Base-by-base conservation (phyloP, 768 basidiomycete genomes). In the Zangia roseola region DNA sequence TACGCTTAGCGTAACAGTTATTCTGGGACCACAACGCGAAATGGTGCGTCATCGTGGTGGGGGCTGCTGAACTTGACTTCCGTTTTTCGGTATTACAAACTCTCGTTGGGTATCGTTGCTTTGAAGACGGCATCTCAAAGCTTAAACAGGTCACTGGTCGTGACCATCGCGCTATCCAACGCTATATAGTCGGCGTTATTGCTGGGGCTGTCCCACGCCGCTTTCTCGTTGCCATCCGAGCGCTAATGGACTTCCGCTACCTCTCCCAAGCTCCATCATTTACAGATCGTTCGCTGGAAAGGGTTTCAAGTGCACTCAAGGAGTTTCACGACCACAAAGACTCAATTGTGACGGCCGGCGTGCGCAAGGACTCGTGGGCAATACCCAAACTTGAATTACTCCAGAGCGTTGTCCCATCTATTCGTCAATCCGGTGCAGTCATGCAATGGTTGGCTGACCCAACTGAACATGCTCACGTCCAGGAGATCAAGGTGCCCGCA, bases 201-300 rank as follows among this genome's bases (percentile, higher is more conserved):
- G 39, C 8, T 5, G 23, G 39, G 5, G 20, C 12, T 0, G 17
- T 21, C 7, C 20, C 19, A 10, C 14, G 20, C 3, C 17, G 13
- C 1, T 20, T 46, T 4, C n/a, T 46, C 6, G 2, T 13, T 1
- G 45, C 45, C 10, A n/a, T 47, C 65, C 61, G 64, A 2, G 69
- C 61, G 0, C 17, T 74, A 0, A 53, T 77, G 1, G 72, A 77
- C 50, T 77, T 76, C n/a, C n/a, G n/a, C n/a, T n/a, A n/a, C n/a
- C n/a, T n/a, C n/a, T n/a, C n/a, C n/a, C n/a, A n/a, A n/a, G 70
- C 69, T 50, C 61, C 63, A 0, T 14, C 58, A 4, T 75, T 75
- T 43, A 56, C 64, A 1, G 50, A 54, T 0, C 31, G 47, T 19
- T 69, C 68, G 2, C 63, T 76, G 1, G 20, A 34, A 0, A 24